Conservation (phyloP, 1,284 basidiomycete species). For the Omphalotus olearius region DNA sequence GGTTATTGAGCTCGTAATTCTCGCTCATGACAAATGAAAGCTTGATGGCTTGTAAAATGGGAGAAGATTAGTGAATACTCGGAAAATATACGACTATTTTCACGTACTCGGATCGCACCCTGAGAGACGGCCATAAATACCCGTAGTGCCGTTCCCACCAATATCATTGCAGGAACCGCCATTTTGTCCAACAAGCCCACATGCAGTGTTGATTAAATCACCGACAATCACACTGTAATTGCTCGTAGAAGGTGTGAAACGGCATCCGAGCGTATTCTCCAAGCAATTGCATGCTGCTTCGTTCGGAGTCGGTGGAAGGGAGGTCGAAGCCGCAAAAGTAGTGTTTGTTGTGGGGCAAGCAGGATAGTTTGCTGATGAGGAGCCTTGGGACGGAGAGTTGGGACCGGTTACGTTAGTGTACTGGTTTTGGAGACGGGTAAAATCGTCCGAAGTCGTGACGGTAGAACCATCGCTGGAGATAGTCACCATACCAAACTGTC, state of each 20-base stretch:
- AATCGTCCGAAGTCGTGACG: conserved; percentile 68
- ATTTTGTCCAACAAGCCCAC: conserved; percentile 61
- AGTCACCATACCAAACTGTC: conserved; percentile 83
- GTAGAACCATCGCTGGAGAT: conserved; percentile 59
- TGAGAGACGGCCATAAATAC: conserved; percentile 73
- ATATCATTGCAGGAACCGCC: conserved; percentile 69
- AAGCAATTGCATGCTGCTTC: conserved; percentile 77
- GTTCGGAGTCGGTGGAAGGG: conserved; percentile 82
- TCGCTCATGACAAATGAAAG: conserved; percentile 81
- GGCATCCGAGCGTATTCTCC: conserved; percentile 63
- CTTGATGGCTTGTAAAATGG: conserved; percentile 53
- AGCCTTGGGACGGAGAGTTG: conserved; percentile 58
- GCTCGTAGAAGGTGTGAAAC: conserved; percentile 57
- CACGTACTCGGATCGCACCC: conserved; percentile 70
- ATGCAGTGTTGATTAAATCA: conserved; percentile 35
- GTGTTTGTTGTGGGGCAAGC: conserved; percentile 62
- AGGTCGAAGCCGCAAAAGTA: conserved; percentile 61
- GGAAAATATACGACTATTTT: conserved; percentile 6
- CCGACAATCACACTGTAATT: conserved; percentile 68
- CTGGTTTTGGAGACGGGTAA: conserved; percentile 57
- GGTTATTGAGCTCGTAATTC: conserved; percentile 68
- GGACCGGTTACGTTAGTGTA: conserved; percentile 54
- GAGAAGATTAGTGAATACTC: conserved; percentile 14
- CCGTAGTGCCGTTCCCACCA: conserved; percentile 66
- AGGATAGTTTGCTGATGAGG: conserved; percentile 51